These are phyloP conservation scores for Alternaria gansuensis DNA, from an alignment of 2,329 filamentous ascomycete genomes.

Conservation along the genomic window DNA sequence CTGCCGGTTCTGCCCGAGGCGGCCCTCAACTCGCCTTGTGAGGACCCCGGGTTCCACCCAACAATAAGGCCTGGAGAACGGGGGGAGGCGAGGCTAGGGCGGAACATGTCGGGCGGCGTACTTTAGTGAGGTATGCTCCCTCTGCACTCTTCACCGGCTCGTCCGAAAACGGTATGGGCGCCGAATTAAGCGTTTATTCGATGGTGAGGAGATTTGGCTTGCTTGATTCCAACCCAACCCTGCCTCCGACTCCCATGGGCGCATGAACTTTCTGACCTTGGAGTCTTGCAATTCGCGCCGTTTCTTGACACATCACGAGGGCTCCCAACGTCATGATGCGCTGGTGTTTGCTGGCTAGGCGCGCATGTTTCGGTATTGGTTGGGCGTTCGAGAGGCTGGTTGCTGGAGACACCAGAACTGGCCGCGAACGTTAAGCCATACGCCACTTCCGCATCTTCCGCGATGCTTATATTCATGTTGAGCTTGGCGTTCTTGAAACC, in stretches of 20 bases:
- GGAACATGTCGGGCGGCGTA: conserved; percentile 20
- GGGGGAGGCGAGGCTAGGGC: conserved; percentile 10
- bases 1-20: conserved; percentile 9
- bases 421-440: conserved; percentile 9
- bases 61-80: conserved; percentile 9
- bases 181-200: conserved; percentile 9
- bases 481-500: neutral
- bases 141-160: conserved; percentile 1
- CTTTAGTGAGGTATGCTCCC: conserved; percentile 18
- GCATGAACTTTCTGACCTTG: conserved; percentile 7
- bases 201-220: conserved; percentile 6
- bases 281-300: conserved; percentile 14
- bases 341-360: neutral
- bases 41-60: conserved; percentile 8
- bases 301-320: conserved; percentile 12
- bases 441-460: conserved; percentile 14
- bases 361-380: conserved; percentile 6
- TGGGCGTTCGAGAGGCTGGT: conserved; percentile 10
- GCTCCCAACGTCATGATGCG: conserved; percentile 13
- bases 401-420: neutral
- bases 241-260: conserved; percentile 12
- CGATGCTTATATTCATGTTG: conserved; percentile 11
- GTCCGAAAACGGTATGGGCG: conserved; percentile 15
- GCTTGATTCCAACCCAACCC: conserved; percentile 11
- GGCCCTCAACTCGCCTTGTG: neutral